phyloP scores from a whole-genome alignment of 371 early-diverging fungal genomes.

The Blakeslea trispora region DNA sequence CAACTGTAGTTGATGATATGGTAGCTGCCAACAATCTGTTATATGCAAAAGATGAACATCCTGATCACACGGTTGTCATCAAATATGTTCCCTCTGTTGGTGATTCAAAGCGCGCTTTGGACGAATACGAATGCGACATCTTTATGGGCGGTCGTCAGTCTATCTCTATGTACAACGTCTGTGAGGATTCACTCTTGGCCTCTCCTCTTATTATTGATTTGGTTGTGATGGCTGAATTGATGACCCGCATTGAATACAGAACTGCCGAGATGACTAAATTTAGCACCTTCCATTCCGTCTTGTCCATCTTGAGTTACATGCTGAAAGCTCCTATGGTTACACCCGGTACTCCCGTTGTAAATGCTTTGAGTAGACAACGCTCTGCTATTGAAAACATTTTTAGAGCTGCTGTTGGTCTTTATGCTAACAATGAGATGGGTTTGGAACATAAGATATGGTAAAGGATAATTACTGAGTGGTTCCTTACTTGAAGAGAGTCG shows the following conservation, averaged over 20 bases:
- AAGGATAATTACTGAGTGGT: not conserved
- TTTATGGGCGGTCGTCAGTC: constrained; percentile 98
- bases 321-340: constrained; percentile 93
- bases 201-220: constrained; percentile 96
- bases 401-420: constrained; percentile 93
- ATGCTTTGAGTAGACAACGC: constrained; percentile 93
- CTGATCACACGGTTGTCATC: constrained; percentile 96
- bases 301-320: constrained; percentile 88
- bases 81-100: constrained; percentile 97
- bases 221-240: constrained; percentile 90
- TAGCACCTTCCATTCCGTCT: constrained; percentile 89
- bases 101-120: constrained; percentile 96
- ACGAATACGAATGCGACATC: constrained; percentile 96
- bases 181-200: constrained; percentile 97
- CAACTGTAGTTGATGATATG: constrained; percentile 98
- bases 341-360: constrained; percentile 91
- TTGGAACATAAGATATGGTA: constrained; percentile 84
- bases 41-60: constrained; percentile 88
- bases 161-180: constrained; percentile 95
- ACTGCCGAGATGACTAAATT: constrained; percentile 66
- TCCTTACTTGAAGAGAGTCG: too few species aligned
- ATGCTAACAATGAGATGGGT: constrained; percentile 89
- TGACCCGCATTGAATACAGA: constrained; percentile 92
- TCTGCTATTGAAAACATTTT: constrained; percentile 95
- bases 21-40: constrained; percentile 90